Percentiles rank a stretch among this genome's conserved stretches.
Conservation (phyloP, 306 rosid species). For the Trichosanthes cucumerina region DNA sequence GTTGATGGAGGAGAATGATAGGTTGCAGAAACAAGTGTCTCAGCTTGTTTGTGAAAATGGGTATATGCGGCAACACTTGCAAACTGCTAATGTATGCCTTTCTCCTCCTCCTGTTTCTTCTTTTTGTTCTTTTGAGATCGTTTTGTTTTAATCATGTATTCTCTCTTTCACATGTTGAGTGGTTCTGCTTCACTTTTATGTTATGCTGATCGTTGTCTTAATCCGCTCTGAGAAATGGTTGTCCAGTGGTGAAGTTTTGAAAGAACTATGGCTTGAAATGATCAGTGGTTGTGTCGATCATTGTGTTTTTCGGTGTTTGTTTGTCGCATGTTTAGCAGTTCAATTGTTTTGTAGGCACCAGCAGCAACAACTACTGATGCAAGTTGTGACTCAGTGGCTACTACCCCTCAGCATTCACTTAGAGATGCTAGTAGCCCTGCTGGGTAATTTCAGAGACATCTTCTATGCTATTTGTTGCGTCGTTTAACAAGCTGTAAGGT, state of each 20-base stretch:
- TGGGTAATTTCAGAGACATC: constrained; percentile 48
- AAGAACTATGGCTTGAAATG: background rate
- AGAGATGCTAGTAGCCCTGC: constrained; percentile 97
- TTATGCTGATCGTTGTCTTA: background rate
- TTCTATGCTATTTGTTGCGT: background rate
- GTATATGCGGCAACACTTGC: constrained; percentile 76
- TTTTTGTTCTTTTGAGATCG: background rate
- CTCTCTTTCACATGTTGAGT: background rate
- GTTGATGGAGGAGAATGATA: constrained; percentile 96
- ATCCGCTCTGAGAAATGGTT: background rate
- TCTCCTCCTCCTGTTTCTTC: background rate
- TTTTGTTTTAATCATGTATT: background rate
- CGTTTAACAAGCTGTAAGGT: background rate
- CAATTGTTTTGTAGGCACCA: constrained; percentile 39
- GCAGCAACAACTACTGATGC: constrained; percentile 77
- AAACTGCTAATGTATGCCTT: constrained; percentile 42
- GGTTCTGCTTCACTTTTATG: background rate
- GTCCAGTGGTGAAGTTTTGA: background rate
- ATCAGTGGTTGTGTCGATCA: too few relatives aligned
- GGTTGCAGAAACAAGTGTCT: constrained; percentile 96
- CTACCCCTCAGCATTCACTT: constrained; percentile 65
- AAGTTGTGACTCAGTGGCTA: constrained; percentile 79
- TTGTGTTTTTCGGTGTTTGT: background rate
- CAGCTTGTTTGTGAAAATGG: constrained; percentile 92
- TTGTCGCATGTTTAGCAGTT: background rate